These are phyloP conservation scores for Hemerocallis citrina DNA, from an alignment of 106 monocot species.

Conservation along the genomic window DNA sequence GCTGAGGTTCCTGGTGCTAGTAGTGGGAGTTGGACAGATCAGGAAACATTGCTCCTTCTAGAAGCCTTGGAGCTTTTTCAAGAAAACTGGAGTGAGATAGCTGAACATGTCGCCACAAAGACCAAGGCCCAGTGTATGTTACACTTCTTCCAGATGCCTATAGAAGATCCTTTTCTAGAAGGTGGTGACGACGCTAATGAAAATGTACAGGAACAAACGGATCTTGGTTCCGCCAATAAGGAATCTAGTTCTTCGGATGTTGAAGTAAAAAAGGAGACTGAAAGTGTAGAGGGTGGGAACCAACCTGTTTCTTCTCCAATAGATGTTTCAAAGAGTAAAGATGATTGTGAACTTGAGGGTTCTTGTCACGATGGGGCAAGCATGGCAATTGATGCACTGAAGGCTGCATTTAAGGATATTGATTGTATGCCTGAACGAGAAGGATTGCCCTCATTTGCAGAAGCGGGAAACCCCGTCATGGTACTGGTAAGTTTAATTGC, in stretches of 20 bases:
- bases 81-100: conserved; percentile 94
- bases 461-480: conserved; percentile 93
- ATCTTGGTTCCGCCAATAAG: conserved; percentile 9
- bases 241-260: conserved; percentile 14
- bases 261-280: conserved; percentile 20
- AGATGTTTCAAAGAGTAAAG: conserved; percentile 21
- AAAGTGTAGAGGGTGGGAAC: conserved; percentile 19
- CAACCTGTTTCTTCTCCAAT: conserved; percentile 17
- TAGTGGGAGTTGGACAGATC: conserved; percentile 91
- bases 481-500: conserved; percentile 43
- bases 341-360: conserved; percentile 17
- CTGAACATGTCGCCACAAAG: conserved; percentile 98
- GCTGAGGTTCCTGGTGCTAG: conserved; percentile 70
- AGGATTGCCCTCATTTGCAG: conserved; percentile 65
- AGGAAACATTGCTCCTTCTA: conserved; percentile 90
- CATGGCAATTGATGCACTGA: conserved; percentile 56
- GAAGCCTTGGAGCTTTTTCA: conserved; percentile 91
- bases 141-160: conserved; percentile 95
- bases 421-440: conserved; percentile 43
- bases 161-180: conserved; percentile 79
- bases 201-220: conserved; percentile 17
- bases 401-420: conserved; percentile 58
- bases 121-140: conserved; percentile 91
- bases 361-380: conserved; percentile 18
- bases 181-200: conserved; percentile 22